phyloP scores from a whole-genome alignment of 208 protist species.

The Trypanosoma rangeli region DNA sequence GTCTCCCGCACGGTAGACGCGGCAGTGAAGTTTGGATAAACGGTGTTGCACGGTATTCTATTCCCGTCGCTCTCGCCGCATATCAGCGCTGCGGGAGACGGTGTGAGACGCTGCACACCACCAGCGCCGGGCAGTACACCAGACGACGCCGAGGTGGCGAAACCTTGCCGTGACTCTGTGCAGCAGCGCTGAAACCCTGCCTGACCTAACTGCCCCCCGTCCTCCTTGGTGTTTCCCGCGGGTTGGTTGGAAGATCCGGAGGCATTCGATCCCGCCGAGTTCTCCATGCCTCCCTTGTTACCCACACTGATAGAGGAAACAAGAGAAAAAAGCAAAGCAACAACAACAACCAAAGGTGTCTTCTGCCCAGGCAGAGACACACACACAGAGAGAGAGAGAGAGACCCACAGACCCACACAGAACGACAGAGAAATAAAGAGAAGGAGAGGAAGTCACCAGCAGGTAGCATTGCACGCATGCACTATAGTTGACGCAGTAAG shows the following conservation, averaged over 20 bases:
- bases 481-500: constrained; percentile 1
- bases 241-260: background rate
- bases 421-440: constrained; percentile 4
- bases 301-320: constrained; percentile 11
- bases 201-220: background rate
- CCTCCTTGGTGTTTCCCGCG: background rate
- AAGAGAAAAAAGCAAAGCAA: constrained; percentile 9
- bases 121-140: background rate
- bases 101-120: background rate
- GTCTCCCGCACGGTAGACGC: background rate
- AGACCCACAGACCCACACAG: background rate
- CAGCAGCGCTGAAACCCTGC: background rate
- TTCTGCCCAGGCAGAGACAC: too few relatives aligned
- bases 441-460: constrained; percentile 1
- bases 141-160: background rate
- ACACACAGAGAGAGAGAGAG: too few relatives aligned
- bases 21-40: background rate
- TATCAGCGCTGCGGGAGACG: background rate
- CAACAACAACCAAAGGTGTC: constrained; percentile 10
- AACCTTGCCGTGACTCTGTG: background rate
- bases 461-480: background rate
- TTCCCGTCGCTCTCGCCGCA: background rate
- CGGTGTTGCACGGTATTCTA: background rate
- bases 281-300: background rate
- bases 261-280: background rate